Base-by-base conservation (phyloP, 371 early-diverging fungal genomes). In the Mortierella sp. region DNA sequence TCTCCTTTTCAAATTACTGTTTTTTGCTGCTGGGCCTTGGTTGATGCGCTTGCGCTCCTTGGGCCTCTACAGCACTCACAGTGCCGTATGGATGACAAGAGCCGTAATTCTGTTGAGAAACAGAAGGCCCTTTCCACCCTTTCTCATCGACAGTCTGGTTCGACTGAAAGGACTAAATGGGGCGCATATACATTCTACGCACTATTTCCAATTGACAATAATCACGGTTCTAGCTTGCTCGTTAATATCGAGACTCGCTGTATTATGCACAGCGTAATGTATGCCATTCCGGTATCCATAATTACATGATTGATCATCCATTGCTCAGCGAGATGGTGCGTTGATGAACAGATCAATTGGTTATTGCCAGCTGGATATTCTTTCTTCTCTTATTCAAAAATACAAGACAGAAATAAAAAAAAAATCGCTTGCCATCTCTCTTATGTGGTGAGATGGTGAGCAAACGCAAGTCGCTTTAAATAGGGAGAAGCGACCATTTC, bases 1-100 rank as follows among this genome's bases (percentile, higher is more conserved):
- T 76, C 76, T 68, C 71, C 72, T 75, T 70, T 75, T 76, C 76
- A 76, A 76, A 76, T 76, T 76, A 64, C 76, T 64, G 76, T 64
- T 70, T 64, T 66, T 68, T 34, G 76, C 68, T 69, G 75, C 70
- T 68, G 64, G 64, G 66, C 42, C 29, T 23, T 59, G 76, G 76
- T 76, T 40, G 76, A 76, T 76, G 76, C 76, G 76, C 67, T 71
- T 71, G 71, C 76, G 76, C 76, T 76, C 76, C 76, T 64, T 68
- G 58, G 37, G 34, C 37, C 47, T 29, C 72, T 55, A 65, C 76
- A 67, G 68, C 72, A 61, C 43, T 43, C 40, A 62, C 72, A 64
- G 76, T 67, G 76, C 76, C 76, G 76, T 71, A 45, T 71, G 72
- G 76, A 68, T 37, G 76, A 76, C 76, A 76, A 76, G 76, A 76